These are phyloP conservation scores for Anthracocystis setariae DNA, from an alignment of 1,284 basidiomycete species.

Conservation along the genomic window DNA sequence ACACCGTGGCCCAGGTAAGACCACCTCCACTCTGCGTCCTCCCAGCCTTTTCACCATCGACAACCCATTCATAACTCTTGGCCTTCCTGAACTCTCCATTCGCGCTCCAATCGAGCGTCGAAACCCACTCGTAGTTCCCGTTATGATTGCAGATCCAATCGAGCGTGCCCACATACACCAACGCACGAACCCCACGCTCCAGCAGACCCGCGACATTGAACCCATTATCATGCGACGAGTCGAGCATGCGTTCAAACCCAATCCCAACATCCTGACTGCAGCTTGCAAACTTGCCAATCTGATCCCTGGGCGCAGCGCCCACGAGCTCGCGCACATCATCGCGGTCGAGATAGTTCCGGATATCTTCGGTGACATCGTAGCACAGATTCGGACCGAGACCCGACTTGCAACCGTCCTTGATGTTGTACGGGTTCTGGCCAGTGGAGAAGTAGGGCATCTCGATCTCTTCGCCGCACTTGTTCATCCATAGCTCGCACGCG, in stretches of 20 bases:
- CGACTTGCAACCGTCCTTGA: constrained; percentile 55
- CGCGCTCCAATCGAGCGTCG: constrained; percentile 36
- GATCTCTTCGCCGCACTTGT: constrained; percentile 45
- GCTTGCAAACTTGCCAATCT: constrained; percentile 54
- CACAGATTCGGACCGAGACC: constrained; percentile 52
- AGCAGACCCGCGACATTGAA: constrained; percentile 77
- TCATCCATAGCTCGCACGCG: constrained; percentile 23
- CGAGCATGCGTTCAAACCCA: constrained; percentile 34
- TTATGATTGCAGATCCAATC: constrained; percentile 66
- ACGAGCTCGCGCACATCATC: constrained; percentile 56
- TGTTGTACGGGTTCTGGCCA: constrained; percentile 62
- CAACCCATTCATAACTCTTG: constrained; percentile 46
- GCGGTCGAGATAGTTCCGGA: constrained; percentile 55
- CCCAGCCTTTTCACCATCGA: constrained; percentile 47
- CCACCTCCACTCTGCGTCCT: constrained; percentile 38
- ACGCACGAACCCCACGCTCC: constrained; percentile 77
- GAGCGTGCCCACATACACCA: constrained; percentile 76
- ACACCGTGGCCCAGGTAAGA: constrained; percentile 53
- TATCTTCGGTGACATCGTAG: constrained; percentile 54
- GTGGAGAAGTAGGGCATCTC: constrained; percentile 46
- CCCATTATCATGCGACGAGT: constrained; percentile 42
- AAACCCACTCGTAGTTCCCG: constrained; percentile 51
- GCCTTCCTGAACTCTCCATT: constrained; percentile 18
- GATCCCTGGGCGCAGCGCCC: constrained; percentile 45
- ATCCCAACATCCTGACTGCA: constrained; percentile 42